These are phyloP conservation scores for Ilyonectria mors-panacis DNA, from an alignment of 2,329 filamentous ascomycete species.

Conservation along the genomic window DNA sequence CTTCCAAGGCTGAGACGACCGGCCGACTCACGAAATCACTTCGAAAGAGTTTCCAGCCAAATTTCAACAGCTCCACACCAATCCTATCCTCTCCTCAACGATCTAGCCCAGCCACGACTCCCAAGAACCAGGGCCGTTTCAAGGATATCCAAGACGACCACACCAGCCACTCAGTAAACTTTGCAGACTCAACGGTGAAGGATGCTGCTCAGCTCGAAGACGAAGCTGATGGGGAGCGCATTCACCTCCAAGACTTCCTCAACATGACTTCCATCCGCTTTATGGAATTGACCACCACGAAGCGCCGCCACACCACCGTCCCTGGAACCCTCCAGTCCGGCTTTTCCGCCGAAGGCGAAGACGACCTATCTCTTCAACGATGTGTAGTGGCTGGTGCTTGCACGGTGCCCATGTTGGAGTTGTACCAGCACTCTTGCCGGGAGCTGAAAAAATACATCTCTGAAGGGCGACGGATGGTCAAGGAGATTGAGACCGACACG, in stretches of 20 bases:
- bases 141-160: constrained; percentile 66
- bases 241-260: constrained; percentile 92
- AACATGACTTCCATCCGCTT: constrained; percentile 97
- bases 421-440: constrained; percentile 96
- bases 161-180: constrained; percentile 60
- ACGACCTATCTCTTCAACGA: constrained; percentile 76
- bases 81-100: constrained; percentile 65
- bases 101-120: constrained; percentile 64
- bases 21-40: constrained; percentile 69
- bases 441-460: constrained; percentile 98
- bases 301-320: constrained; percentile 86
- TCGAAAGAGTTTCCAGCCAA: constrained; percentile 62
- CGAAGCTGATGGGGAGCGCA: constrained; percentile 71
- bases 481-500: constrained; percentile 90
- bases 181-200: constrained; percentile 59
- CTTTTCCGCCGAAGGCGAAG: constrained; percentile 58
- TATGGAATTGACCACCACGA: constrained; percentile 98
- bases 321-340: constrained; percentile 65
- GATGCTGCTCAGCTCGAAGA: constrained; percentile 60
- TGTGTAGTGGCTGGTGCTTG: constrained; percentile 92
- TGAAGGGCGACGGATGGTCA: constrained; percentile 90
- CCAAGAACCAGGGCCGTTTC: constrained; percentile 69
- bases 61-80: constrained; percentile 59
- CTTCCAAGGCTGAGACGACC: constrained; percentile 76
- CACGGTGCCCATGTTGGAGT: constrained; percentile 91